These are phyloP conservation scores for Dalbergia oliveri DNA, from an alignment of 306 rosid species.

Conservation along the genomic window DNA sequence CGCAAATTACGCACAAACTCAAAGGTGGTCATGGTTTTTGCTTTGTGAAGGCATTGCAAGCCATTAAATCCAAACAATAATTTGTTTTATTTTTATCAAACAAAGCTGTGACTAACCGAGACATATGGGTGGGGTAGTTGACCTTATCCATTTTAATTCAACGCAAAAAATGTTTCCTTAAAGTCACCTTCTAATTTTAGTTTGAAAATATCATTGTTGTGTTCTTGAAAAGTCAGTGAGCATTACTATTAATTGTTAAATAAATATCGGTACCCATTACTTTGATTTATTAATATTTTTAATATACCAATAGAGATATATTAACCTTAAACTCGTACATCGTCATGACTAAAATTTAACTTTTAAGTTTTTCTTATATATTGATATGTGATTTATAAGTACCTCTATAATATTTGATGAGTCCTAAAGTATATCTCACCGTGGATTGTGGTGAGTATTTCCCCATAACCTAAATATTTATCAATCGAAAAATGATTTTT, in stretches of 20 bases:
- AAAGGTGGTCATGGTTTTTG: slow-evolving; percentile 39
- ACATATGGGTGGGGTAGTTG: slow-evolving; percentile 46
- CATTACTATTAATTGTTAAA: background rate
- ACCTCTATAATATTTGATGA: no score
- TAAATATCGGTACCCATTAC: background rate
- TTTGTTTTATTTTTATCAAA: slow-evolving; percentile 35
- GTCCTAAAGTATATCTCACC: no score
- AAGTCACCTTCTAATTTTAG: slow-evolving; percentile 6
- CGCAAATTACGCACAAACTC: slow-evolving; percentile 51
- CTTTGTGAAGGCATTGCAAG: slow-evolving; percentile 33
- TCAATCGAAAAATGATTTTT: no score
- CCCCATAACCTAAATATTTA: no score
- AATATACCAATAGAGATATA: no score
- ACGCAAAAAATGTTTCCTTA: background rate
- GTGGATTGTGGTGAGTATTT: no score
- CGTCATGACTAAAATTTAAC: no score
- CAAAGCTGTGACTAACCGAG: slow-evolving; percentile 39
- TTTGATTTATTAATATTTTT: background rate
- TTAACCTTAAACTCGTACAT: no score
- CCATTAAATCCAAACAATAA: slow-evolving; percentile 51
- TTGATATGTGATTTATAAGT: no score
- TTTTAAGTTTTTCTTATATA: no score
- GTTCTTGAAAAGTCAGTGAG: no score
- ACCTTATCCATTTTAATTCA: slow-evolving; percentile 44
- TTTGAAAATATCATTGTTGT: background rate